Conservation (phyloP, 1,284 basidiomycete species). For the Ustilago shanxiensis region DNA sequence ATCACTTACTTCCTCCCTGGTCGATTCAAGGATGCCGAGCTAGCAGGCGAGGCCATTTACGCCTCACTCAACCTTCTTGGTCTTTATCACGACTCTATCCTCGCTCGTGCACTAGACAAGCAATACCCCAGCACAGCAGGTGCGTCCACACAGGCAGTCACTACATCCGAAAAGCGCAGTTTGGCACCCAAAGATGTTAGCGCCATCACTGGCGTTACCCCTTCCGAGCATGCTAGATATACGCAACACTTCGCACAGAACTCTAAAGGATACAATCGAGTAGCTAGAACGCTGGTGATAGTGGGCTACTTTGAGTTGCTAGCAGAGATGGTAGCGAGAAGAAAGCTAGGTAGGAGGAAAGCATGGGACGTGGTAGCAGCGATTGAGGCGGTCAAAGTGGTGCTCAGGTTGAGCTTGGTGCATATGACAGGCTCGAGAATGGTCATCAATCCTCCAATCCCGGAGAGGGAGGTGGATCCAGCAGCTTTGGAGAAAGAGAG, state of each 20-base stretch:
- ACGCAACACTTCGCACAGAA: slow-evolving; percentile 68
- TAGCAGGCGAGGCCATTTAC: slow-evolving; percentile 72
- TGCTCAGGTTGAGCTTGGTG: slow-evolving; percentile 69
- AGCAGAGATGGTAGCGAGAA: slow-evolving; percentile 70
- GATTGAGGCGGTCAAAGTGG: slow-evolving; percentile 70
- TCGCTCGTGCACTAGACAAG: slow-evolving; percentile 64
- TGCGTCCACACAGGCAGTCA: neutral
- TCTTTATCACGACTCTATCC: slow-evolving; percentile 72
- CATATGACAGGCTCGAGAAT: slow-evolving; percentile 67
- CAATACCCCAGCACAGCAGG: slow-evolving; percentile 16
- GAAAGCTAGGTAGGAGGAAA: slow-evolving; percentile 59
- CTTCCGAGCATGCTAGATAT: slow-evolving; percentile 71
- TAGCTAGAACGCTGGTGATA: slow-evolving; percentile 66
- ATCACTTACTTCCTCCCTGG: slow-evolving; percentile 95
- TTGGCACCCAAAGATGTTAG: slow-evolving; percentile 5
- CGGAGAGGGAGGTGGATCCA: slow-evolving; percentile 68
- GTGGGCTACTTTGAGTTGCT: slow-evolving; percentile 70
- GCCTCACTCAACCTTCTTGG: slow-evolving; percentile 71
- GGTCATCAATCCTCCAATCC: slow-evolving; percentile 69
- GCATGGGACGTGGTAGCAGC: slow-evolving; percentile 71
- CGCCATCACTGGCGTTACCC: slow-evolving; percentile 31
- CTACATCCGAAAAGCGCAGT: slow-evolving; percentile 13
- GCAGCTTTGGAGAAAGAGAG: slow-evolving; percentile 59
- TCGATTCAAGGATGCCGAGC: slow-evolving; percentile 94
- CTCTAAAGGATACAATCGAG: slow-evolving; percentile 64